Evolutionary conservation across 1,139 yeast genomes (phyloP), one percentile per base, ranked within the genome.

Genomic region (Candida sojae): DNA sequence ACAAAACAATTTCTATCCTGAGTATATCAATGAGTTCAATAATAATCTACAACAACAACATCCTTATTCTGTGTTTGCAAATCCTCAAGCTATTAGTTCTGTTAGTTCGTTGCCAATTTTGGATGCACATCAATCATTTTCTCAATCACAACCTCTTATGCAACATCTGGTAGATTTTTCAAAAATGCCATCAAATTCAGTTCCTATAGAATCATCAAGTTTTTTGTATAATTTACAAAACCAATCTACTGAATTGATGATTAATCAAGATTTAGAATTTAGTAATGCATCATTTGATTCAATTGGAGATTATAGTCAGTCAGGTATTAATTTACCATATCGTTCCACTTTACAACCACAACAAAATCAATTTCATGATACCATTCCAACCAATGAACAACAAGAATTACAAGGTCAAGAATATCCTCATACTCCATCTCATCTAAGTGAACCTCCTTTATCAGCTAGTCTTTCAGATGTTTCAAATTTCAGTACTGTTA

Each of bases 281-380:
- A 62, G 60, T 3, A 65, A 61, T 47, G 67, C 63, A 7, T 62
- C 68, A 1, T 57, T 67, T 29, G 71, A 68, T 32, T 61, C 66
- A 4, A 61, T 67, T 37, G 68, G 68, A 6, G 69, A 67, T 44
- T 55, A 51, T 28, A 47, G 46, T 31, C 48, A 47, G 39, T 38
- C 44, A 8, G 31, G 44, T n/a, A 44, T 41, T 28, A 41, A 41
- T 37, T 29, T 47, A 28, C 33, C 40, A 37, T 39, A 13, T 39
- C 45, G 42, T 8, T 26, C 33, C 12, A 12, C 44, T 36, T 21
- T 37, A 13, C 38, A 39, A 34, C 33, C 41, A 30, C 45, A 46
- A 31, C 39, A 36, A 29, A 39, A 44, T 42, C 42, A 34, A 26
- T 47, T 28, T 35, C 42, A 42, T 30, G 47, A 47, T 40, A n/a